phyloP scores from a whole-genome alignment of 2,329 filamentous ascomycete genomes.

The Hypoxylon sp. region DNA sequence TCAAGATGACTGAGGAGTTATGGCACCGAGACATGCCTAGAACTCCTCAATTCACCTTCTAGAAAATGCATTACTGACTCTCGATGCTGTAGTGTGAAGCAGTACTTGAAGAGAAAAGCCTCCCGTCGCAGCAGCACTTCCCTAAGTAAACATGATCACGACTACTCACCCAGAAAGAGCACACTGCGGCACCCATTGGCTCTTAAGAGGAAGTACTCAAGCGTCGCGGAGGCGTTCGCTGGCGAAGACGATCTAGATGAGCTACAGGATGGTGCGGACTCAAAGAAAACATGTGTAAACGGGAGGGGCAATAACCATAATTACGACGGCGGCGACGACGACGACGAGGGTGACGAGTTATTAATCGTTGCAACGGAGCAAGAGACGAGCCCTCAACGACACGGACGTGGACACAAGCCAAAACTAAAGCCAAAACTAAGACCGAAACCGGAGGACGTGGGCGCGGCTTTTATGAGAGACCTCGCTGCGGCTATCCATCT shows the following conservation, averaged over 20 bases:
- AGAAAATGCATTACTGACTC: no score
- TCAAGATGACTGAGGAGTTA: no score
- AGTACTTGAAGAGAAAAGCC: conserved; percentile 58
- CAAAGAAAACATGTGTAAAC: neutral
- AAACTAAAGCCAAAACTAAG: conserved; percentile 16
- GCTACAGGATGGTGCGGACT: conserved; percentile 3
- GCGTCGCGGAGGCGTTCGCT: conserved; percentile 55
- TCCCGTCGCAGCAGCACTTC: conserved; percentile 9
- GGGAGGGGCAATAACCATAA: neutral
- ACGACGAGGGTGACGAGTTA: conserved; percentile 36
- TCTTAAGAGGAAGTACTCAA: conserved; percentile 53
- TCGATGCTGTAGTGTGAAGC: conserved; percentile 50
- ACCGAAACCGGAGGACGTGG: conserved; percentile 18
- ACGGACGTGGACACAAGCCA: conserved; percentile 8
- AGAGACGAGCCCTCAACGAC: conserved; percentile 4
- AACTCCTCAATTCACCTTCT: no score
- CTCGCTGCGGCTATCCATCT: conserved; percentile 35
- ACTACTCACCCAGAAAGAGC: conserved; percentile 34
- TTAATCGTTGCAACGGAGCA: conserved; percentile 44
- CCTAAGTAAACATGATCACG: conserved; percentile 16
- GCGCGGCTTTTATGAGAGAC: conserved; percentile 38
- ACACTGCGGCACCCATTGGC: conserved; percentile 5
- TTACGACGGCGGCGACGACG: conserved; percentile 5
- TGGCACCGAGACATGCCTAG: no score
- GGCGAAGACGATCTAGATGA: conserved; percentile 40